Conservation (phyloP, 2,329 filamentous ascomycete species). For the Endoconidiophora laricicola region DNA sequence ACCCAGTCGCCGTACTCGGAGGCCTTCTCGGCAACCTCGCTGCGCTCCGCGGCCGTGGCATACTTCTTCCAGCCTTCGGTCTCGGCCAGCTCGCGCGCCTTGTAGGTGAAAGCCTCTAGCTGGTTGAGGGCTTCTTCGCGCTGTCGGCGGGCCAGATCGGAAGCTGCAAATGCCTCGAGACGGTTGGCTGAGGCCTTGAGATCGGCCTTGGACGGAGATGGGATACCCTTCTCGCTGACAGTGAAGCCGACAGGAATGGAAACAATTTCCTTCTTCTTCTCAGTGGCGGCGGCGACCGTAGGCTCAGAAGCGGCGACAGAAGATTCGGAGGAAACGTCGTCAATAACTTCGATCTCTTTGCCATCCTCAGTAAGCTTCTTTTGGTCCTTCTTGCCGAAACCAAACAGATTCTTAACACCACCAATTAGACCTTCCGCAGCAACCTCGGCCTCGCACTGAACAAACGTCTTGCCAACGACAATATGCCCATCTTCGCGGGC, state of each 20-base stretch:
- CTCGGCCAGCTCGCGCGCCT: constrained; percentile 64
- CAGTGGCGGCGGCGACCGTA: constrained; percentile 31
- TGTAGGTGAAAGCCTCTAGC: constrained; percentile 88
- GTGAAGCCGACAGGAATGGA: constrained; percentile 34
- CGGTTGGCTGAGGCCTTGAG: constrained; percentile 44
- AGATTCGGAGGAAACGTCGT: constrained; percentile 18
- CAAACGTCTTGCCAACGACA: constrained; percentile 55
- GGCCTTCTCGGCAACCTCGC: constrained; percentile 49
- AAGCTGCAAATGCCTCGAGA: constrained; percentile 69
- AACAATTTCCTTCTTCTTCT: constrained; percentile 44
- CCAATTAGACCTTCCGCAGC: constrained; percentile 66
- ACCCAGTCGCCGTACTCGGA: constrained; percentile 72
- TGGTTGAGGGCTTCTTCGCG: constrained; percentile 82
- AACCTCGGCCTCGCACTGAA: constrained; percentile 71
- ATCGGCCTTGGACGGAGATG: constrained; percentile 32
- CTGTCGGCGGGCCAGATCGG: constrained; percentile 58
- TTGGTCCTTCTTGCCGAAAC: constrained; percentile 79
- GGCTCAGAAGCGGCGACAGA: constrained; percentile 22
- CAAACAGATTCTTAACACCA: constrained; percentile 90
- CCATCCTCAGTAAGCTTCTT: constrained; percentile 54
- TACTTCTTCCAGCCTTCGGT: constrained; percentile 56
- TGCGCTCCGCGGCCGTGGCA: constrained; percentile 52
- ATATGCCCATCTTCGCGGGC: constrained; percentile 61
- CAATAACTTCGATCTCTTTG: constrained; percentile 26
- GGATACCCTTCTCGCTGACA: constrained; percentile 33